These are phyloP conservation scores for Trichoderma gamsii DNA, from an alignment of 495 filamentous ascomycete genomes.

Conservation along the genomic window DNA sequence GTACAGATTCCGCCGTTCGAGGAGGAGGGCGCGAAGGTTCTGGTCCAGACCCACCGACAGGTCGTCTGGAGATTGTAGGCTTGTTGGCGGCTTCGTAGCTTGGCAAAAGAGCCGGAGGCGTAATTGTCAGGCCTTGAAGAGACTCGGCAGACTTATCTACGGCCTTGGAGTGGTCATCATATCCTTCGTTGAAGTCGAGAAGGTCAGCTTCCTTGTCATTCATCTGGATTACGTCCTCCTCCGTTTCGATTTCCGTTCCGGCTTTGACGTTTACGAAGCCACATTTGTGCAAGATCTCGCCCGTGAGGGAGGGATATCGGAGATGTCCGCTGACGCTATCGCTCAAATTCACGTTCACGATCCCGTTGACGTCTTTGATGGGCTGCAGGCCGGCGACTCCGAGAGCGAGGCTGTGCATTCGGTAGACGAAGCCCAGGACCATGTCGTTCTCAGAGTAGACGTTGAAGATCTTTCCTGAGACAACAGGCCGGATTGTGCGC, in stretches of 20 bases:
- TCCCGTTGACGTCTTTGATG: slow-evolving; percentile 55
- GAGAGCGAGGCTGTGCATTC: slow-evolving; percentile 66
- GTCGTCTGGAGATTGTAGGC: slow-evolving; percentile 1
- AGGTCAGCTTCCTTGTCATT: slow-evolving; percentile 28
- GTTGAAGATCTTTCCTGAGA: slow-evolving; percentile 68
- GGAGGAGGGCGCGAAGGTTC: background rate
- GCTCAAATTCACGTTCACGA: slow-evolving; percentile 73
- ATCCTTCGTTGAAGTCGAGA: slow-evolving; percentile 48
- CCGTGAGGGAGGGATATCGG: slow-evolving; percentile 62
- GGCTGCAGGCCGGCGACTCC: slow-evolving; percentile 70
- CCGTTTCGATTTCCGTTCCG: slow-evolving; percentile 44
- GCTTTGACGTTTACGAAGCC: slow-evolving; percentile 61
- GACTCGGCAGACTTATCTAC: background rate
- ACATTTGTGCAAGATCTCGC: slow-evolving; percentile 59
- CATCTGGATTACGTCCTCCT: slow-evolving; percentile 46
- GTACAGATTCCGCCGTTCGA: background rate
- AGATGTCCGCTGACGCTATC: slow-evolving; percentile 67
- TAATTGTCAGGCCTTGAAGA: background rate
- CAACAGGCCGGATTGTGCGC: slow-evolving; percentile 63
- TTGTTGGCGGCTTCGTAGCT: background rate
- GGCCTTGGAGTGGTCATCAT: background rate
- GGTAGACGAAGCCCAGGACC: slow-evolving; percentile 70
- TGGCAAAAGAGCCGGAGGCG: background rate
- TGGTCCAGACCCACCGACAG: background rate
- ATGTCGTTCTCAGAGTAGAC: slow-evolving; percentile 74